Evolutionary conservation across 2,329 filamentous ascomycete species (phyloP).

Genomic region (Microcyclosporella mali): DNA sequence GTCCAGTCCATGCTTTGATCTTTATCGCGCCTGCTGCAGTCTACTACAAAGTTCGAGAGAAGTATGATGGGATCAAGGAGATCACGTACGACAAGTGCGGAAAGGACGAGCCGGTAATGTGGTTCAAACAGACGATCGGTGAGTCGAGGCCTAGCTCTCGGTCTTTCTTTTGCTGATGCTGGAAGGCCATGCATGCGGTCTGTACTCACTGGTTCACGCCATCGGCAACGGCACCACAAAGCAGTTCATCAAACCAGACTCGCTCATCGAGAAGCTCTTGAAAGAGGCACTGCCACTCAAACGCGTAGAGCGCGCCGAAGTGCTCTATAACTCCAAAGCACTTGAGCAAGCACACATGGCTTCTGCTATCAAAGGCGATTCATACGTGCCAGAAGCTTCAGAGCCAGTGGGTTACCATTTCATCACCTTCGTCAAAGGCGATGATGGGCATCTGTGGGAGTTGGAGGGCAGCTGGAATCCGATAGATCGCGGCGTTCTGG

Average conservation of each 20-base stretch:
- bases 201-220: slow-evolving; percentile 53
- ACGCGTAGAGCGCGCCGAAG: slow-evolving; percentile 42
- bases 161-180: background rate
- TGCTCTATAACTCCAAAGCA: slow-evolving; percentile 45
- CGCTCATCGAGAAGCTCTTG: slow-evolving; percentile 42
- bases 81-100: slow-evolving; percentile 43
- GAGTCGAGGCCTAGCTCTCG: background rate
- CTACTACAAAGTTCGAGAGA: slow-evolving; percentile 37
- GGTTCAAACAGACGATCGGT: slow-evolving; percentile 53
- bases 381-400: slow-evolving; percentile 26
- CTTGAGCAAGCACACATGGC: slow-evolving; percentile 41
- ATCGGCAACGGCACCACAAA: slow-evolving; percentile 46
- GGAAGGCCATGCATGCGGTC: slow-evolving; percentile 49
- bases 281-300: slow-evolving; percentile 39
- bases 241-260: slow-evolving; percentile 39
- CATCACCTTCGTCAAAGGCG: slow-evolving; percentile 43
- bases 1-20: slow-evolving; percentile 50
- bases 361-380: slow-evolving; percentile 39
- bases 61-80: slow-evolving; percentile 33
- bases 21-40: slow-evolving; percentile 44
- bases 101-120: slow-evolving; percentile 48
- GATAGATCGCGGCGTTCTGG: slow-evolving; percentile 38
- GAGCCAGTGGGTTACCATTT: slow-evolving; percentile 39
- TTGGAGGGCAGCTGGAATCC: slow-evolving; percentile 42
- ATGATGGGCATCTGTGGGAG: slow-evolving; percentile 43